Base-by-base conservation (phyloP, 2,329 filamentous ascomycete species). In the Aspergillus latus region DNA sequence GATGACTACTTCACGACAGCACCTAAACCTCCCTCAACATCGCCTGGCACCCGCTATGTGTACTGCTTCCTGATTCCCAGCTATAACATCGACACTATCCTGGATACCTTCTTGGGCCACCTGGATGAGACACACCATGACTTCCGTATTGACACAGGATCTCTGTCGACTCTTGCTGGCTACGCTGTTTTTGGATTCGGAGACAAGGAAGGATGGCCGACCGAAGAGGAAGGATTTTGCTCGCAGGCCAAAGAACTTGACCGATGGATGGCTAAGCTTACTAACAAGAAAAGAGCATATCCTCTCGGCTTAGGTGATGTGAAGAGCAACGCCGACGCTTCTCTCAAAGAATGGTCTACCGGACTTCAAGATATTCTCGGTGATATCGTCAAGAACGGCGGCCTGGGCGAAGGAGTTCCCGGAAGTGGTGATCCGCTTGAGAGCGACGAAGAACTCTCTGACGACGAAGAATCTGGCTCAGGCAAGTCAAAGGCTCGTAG, bases 231-330 rank as follows among this genome's bases (percentile, higher is more conserved):
- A 64, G 93, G 93, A 0, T 99, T 92, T 75, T 97, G 93, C 71
- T 92, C 90, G 60, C 93, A 97, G 71, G 93, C 93, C 1, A 89
- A 88, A 67, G 88, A 96, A 64, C 80, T 95, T 2, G 93, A 99
- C 71, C 92, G 86, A 70, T 97, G 94, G 93, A 90, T 99, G 89
- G 92, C 93, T n/a, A 95, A 92, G 70, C 76, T 99, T 66, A 96
- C 92, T 0, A 88, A 84, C 1, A 84, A 88, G 59, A 96, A 93
- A 76, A 82, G 92, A 68, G 92, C 91, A 0, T 97, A 88, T 66
- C 93, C 93, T 0, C 78, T 97, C 5, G 94, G 94, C 4, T 87
- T 93, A 81, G 91, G 89, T 2, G 92, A 97, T 73, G 84, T 89
- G 56, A 95, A 92, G 74, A 81, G 76, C n/a, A 88, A 94, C 69